Evolutionary conservation across 2,329 filamentous ascomycete genomes (phyloP).

Genomic region (Zasmidium cellare): DNA sequence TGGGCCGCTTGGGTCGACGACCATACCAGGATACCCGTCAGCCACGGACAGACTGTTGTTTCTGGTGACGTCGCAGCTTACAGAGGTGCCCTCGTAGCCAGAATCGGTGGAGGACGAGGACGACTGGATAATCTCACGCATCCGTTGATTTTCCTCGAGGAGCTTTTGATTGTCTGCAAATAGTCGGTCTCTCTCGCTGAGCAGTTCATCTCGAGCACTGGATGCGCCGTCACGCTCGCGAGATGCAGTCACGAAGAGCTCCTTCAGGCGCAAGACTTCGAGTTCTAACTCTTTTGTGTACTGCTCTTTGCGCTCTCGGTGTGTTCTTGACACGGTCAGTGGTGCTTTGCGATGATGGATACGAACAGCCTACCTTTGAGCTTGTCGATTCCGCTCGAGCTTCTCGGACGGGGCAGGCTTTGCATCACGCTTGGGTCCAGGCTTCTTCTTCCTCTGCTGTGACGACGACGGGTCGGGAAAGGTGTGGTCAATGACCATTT

Average conservation of each 20-base stretch:
- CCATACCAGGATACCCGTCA: constrained; percentile 15
- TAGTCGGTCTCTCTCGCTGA: constrained; percentile 17
- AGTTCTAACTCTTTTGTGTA: constrained; percentile 27
- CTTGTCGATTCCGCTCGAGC: constrained; percentile 24
- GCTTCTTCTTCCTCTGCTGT: constrained; percentile 21
- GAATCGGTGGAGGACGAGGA: constrained; percentile 20
- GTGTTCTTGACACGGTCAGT: constrained; percentile 14
- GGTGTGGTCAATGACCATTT: constrained; percentile 3
- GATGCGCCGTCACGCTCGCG: constrained; percentile 21
- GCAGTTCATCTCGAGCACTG: constrained; percentile 13
- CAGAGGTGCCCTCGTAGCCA: constrained; percentile 19
- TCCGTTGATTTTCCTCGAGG: constrained; percentile 13
- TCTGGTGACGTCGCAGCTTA: constrained; percentile 19
- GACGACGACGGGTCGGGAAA: constrained; percentile 4
- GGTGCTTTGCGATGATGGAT: neutral
- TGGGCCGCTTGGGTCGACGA: constrained; percentile 5
- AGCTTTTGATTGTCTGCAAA: constrained; percentile 7
- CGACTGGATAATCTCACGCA: constrained; percentile 13
- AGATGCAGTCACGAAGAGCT: constrained; percentile 18
- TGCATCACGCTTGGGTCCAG: constrained; percentile 24
- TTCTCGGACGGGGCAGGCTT: constrained; percentile 26
- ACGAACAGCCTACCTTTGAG: constrained; percentile 18
- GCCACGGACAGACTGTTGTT: constrained; percentile 20
- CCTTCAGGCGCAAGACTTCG: constrained; percentile 23
- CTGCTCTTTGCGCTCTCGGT: constrained; percentile 26